Evolutionary conservation across 106 monocot genomes (phyloP).

Genomic region (Xerophyta viscosa): DNA sequence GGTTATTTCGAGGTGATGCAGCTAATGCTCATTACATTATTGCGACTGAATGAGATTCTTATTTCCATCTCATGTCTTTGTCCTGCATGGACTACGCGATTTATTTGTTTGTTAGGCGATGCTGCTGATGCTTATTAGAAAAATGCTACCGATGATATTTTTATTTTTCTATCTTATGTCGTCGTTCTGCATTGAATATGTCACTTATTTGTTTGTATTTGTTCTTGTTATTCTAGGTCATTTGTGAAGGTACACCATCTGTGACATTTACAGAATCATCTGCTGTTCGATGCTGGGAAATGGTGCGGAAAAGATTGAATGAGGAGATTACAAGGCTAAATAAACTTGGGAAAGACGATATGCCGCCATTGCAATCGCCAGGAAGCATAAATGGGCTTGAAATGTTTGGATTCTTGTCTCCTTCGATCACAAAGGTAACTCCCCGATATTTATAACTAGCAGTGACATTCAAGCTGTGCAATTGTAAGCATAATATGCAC

Average conservation of each 20-base stretch:
- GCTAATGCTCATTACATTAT: too few species aligned
- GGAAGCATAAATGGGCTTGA: constrained; percentile 45
- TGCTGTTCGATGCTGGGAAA: constrained; percentile 52
- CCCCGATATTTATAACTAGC: not conserved
- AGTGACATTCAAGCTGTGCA: not conserved
- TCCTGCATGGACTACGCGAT: too few species aligned
- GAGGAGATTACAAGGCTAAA: constrained; percentile 28
- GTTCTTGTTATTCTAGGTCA: constrained; percentile 32
- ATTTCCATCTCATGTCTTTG: too few species aligned
- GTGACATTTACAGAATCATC: constrained; percentile 35
- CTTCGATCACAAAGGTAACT: constrained; percentile 47
- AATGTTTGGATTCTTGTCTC: constrained; percentile 75
- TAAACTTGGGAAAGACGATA: constrained; percentile 16
- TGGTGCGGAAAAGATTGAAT: constrained; percentile 37
- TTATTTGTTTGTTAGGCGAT: too few species aligned
- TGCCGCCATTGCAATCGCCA: constrained; percentile 14
- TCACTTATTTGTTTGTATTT: not conserved
- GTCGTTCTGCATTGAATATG: not conserved
- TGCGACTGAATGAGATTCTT: too few species aligned
- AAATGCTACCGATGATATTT: too few species aligned
- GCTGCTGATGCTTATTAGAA: too few species aligned
- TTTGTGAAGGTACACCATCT: constrained; percentile 30
- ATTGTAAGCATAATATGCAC: not conserved
- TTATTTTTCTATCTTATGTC: not conserved
- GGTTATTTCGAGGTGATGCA: too few species aligned